phyloP scores from a whole-genome alignment of 2,329 filamentous ascomycete genomes.

The Rosellinia necatrix region DNA sequence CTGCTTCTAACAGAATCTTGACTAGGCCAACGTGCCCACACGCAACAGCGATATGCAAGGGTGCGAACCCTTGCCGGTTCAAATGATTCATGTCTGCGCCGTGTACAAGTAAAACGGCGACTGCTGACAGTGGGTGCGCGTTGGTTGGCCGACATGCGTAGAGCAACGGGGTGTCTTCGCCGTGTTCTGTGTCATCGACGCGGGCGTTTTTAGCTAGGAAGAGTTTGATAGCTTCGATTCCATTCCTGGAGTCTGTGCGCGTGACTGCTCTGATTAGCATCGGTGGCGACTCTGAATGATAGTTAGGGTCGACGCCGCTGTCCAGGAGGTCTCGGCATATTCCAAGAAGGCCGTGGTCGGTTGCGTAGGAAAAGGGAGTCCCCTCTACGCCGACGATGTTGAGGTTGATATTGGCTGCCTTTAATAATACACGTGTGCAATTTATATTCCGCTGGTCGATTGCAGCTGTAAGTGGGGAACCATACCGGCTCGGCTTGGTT shows the following conservation, averaged over 20 bases:
- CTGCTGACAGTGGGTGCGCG: background rate
- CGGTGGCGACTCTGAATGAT: background rate
- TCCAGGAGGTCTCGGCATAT: slow-evolving; percentile 10
- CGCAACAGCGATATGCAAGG: background rate
- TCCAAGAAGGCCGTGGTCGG: background rate
- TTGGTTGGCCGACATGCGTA: background rate
- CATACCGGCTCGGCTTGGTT: slow-evolving; percentile 6
- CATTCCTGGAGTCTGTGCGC: background rate
- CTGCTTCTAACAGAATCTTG: background rate
- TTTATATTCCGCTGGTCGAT: background rate
- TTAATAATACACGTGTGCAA: background rate
- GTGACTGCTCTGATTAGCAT: background rate
- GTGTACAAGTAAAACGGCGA: background rate
- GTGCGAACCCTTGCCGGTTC: background rate
- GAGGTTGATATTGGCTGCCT: background rate
- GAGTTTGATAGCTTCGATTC: background rate
- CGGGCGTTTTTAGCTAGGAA: background rate
- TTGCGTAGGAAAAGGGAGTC: background rate
- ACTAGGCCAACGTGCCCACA: background rate
- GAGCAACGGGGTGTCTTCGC: background rate
- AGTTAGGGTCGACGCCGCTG: slow-evolving; percentile 2
- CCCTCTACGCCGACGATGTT: background rate
- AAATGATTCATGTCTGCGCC: background rate
- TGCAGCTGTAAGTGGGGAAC: slow-evolving; percentile 3
- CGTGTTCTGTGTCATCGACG: background rate